Evolutionary conservation across 306 rosid genomes (phyloP), one percentile per base, ranked within the genome.

Genomic region (Luffa aegyptiaca): DNA sequence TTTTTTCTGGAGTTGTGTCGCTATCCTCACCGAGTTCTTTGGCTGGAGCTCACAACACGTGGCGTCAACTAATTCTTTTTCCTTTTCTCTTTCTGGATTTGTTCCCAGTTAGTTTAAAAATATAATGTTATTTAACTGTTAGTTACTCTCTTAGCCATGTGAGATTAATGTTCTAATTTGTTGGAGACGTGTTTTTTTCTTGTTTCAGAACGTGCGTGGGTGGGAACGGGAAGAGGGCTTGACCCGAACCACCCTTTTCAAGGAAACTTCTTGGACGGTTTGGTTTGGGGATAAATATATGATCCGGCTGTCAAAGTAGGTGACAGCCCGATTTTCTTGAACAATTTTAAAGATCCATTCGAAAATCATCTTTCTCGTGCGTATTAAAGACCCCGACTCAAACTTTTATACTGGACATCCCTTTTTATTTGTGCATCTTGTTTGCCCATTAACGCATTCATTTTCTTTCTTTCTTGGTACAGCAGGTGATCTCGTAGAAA

Each of bases 201-300:
- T 51, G 42, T 51, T 74, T 74, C 78, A 74, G 78, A 49, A 51
- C 78, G 78, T 51, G 78, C 20, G 57, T 33, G 78, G 45, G 78
- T 51, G 61, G 78, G 78, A 74, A 74, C 57, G 78, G 62, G 62
- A 74, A 35, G 78, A 74, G 78, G 61, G 62, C 61, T 74, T 74
- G 61, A 48, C 37, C 37, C 8, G 20, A 69, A 20, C 55, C 55
- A 4, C 17, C 49, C 31, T 36, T 74, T 74, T 51, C 78, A 31
- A 51, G 62, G 62, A 74, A 74, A 52, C 61, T 74, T 74, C 62
- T 74, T 51, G 78, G 78, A 49, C 62, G 78, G 78, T 33, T 74
- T 74, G 45, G 61, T 31, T 48, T 33, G 78, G 16, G 13, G 42
- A 74, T 74, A 74, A 31, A 74, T 0, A 39, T 37, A 66, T 33